phyloP scores from a whole-genome alignment of 257 asterid genomes.

The Nyctanthes arbortristis region DNA sequence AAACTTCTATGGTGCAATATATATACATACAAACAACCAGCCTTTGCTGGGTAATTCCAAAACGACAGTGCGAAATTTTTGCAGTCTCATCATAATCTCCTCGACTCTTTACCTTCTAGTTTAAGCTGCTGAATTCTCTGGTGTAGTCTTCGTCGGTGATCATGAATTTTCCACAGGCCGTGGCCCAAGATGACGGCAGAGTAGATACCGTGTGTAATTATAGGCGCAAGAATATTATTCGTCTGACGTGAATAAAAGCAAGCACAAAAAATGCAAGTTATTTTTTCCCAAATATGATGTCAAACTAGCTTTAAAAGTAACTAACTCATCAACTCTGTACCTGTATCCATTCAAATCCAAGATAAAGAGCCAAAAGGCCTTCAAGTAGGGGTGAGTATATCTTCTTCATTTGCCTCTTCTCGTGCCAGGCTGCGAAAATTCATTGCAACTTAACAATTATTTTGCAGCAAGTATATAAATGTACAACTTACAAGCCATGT shows the following conservation, averaged over 20 bases:
- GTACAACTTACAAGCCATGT: background rate
- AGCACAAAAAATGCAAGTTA: background rate
- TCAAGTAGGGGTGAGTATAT: conserved; percentile 90
- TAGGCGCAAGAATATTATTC: conserved; percentile 81
- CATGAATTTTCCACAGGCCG: conserved; percentile 72
- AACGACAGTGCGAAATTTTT: too few species aligned
- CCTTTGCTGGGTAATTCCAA: background rate
- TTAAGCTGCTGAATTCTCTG: conserved; percentile 45
- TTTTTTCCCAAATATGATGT: background rate
- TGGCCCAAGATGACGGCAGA: conserved; percentile 84
- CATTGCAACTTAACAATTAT: background rate
- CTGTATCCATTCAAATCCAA: conserved; percentile 97
- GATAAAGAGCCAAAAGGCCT: conserved; percentile 80
- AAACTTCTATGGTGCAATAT: too few species aligned
- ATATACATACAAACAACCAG: background rate
- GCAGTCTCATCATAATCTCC: background rate
- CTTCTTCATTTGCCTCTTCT: conserved; percentile 91
- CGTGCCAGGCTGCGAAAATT: conserved; percentile 74
- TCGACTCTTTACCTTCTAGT: conserved; percentile 32
- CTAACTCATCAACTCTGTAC: conserved; percentile 30
- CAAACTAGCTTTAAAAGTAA: too few species aligned
- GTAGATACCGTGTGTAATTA: conserved; percentile 88
- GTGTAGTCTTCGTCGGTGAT: conserved; percentile 42
- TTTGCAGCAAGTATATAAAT: background rate
- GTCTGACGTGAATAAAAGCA: conserved; percentile 48